Percentiles rank a stretch among this genome's conserved stretches.
Conservation (phyloP, 176 grass and related monocot genomes). For the Oryza brachyantha region DNA sequence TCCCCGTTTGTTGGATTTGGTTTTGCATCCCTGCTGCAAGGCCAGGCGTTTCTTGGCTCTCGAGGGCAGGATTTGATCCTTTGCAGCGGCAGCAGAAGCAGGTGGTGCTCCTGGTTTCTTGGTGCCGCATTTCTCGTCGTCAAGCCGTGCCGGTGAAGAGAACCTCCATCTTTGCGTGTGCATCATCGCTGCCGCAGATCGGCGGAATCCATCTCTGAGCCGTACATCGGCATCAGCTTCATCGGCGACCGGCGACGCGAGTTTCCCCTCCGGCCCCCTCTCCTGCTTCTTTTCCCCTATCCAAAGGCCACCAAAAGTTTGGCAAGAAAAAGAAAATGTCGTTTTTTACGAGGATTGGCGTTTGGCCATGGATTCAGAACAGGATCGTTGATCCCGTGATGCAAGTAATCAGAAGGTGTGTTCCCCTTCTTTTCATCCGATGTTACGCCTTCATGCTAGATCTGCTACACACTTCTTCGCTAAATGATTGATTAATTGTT, state of each 20-base stretch:
- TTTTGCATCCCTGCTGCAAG: background rate
- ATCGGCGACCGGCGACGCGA: too few species aligned
- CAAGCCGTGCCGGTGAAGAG: too few species aligned
- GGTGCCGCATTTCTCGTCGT: too few species aligned
- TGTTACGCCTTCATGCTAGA: background rate
- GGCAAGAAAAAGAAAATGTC: conserved; percentile 42
- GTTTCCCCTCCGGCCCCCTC: too few species aligned
- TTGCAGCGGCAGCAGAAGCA: background rate
- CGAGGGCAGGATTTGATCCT: background rate
- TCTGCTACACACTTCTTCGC: background rate
- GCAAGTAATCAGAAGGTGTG: conserved; percentile 68
- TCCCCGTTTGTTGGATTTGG: background rate
- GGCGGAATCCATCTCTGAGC: too few species aligned
- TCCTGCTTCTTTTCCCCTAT: too few species aligned
- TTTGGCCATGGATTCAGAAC: conserved; percentile 57
- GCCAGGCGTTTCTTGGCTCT: background rate
- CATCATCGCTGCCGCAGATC: too few species aligned
- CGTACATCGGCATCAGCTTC: too few species aligned
- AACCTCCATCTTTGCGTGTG: too few species aligned
- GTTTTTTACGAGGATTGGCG: conserved; percentile 25
- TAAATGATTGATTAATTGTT: background rate
- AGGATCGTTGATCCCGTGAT: conserved; percentile 65
- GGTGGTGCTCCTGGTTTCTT: background rate
- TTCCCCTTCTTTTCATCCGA: background rate
- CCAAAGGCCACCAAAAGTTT: too few species aligned